Base-by-base conservation (phyloP, 352 stramenopile species). In the Phytophthora pisi region DNA sequence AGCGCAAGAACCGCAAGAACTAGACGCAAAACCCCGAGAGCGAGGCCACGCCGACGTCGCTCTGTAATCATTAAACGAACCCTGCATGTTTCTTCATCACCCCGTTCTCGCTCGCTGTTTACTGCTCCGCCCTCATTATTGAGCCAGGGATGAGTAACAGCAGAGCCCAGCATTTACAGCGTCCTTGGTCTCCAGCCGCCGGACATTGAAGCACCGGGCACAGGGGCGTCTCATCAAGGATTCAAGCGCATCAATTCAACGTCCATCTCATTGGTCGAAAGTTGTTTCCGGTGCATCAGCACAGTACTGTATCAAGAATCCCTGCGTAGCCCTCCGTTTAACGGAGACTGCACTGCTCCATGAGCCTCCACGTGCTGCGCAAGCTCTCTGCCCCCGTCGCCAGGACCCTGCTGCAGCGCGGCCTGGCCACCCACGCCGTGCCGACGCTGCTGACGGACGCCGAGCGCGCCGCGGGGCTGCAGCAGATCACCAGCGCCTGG, bases 1-100 rank as follows among this genome's bases (percentile, higher is more conserved):
- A 91, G 71, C 85, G 85, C 73, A 89, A 91, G 70, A 72, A 55
- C 58, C 81, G 76, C 70, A 94, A 90, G 74, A 89, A 88, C 66
- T 89, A 86, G 61, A 64, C 51, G 31, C 2, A 28, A 46, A 13
- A 18, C 34, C 5, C 26, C 16, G 11, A 9, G 38, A 20, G 38
- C 38, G 38, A 46, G 38, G 15, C 3, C 38, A 20, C 15, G 15
- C 20, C 20, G 10, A 40, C 15, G 11, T 18, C 38, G 38, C 38
- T 46, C 38, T 46, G 38, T 46, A 51, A 70, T 70, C 66, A 70
- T 74, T 74, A 70, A 71, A 55, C 45, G 45, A 60, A 67, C 7
- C 51, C 34, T 68, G 58, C 53, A 74, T 66, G 8, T 64, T 50
- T 46, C 50, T 16, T 49, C 3, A 46, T 46, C 13, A 40, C 34